Conservation (phyloP, 805 yeast species). For the Komagataella kurtzmanii region DNA sequence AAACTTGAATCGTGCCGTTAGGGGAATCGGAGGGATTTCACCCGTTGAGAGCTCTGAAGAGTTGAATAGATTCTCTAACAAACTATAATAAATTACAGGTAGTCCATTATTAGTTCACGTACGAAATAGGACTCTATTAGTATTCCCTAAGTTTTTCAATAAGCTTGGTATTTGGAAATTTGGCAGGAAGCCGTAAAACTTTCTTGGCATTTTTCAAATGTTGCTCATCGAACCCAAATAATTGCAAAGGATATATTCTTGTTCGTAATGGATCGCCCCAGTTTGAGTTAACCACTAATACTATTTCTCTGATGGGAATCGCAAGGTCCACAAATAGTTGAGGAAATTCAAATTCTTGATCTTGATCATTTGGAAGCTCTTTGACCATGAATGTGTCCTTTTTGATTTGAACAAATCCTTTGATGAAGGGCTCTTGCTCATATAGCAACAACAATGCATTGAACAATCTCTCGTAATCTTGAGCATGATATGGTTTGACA, state of each 20-base stretch:
- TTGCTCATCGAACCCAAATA: constrained; percentile 3
- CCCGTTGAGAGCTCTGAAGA: not conserved
- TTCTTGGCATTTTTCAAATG: constrained; percentile 1
- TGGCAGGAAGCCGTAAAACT: not conserved
- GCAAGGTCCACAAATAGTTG: constrained; percentile 1
- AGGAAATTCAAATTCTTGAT: constrained; percentile 2
- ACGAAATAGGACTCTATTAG: not conserved
- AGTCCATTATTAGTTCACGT: not conserved
- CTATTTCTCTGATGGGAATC: constrained; percentile 2
- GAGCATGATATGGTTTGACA: constrained; percentile 1
- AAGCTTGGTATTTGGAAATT: not conserved
- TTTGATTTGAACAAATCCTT: constrained; percentile 1
- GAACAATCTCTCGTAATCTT: constrained; percentile 1
- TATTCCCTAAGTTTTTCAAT: not conserved
- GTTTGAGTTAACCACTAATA: constrained; percentile 3
- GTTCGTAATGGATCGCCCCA: constrained; percentile 5
- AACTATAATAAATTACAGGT: not conserved
- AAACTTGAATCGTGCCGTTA: constrained; percentile 8
- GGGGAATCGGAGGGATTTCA: not conserved
- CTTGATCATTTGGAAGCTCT: not conserved
- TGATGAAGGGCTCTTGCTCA: not conserved
- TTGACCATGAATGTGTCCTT: constrained; percentile 4
- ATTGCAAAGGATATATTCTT: constrained; percentile 3
- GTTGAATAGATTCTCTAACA: not conserved
- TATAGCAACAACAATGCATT: not conserved